Percentiles rank a stretch among this genome's conserved stretches.
Evolutionary conservation across 768 basidiomycete species (phyloP).

Genomic region (Hericium coralloides): DNA sequence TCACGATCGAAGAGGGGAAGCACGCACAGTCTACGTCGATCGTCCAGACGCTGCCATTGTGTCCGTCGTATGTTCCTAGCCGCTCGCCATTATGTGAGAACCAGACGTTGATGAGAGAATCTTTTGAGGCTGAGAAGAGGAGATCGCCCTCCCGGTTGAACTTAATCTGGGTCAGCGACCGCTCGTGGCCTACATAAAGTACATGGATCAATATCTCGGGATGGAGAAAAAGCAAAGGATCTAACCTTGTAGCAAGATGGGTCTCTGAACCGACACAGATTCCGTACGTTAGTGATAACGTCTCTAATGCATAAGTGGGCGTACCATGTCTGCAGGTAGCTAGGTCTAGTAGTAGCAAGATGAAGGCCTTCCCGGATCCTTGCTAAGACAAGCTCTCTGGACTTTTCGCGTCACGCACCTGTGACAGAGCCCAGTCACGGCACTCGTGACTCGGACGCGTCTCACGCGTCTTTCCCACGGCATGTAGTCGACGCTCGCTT

Average conservation of each 20-base stretch:
- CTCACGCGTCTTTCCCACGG: too few species aligned
- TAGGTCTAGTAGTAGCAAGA: too few species aligned
- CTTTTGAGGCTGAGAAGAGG: constrained; percentile 93
- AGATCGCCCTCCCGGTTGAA: constrained; percentile 96
- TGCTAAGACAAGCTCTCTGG: too few species aligned
- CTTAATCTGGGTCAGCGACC: constrained; percentile 94
- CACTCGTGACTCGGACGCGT: too few species aligned
- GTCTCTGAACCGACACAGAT: not conserved
- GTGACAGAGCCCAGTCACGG: too few species aligned
- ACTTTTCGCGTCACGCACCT: too few species aligned
- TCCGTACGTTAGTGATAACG: not conserved
- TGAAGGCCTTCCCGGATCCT: too few species aligned
- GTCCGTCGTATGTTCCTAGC: constrained; percentile 90
- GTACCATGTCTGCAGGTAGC: too few species aligned
- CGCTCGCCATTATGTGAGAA: constrained; percentile 96
- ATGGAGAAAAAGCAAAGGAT: not conserved
- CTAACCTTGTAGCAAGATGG: constrained; percentile 26
- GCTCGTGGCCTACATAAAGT: constrained; percentile 73
- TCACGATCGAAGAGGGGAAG: not conserved
- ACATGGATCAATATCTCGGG: not conserved
- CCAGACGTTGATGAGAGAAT: constrained; percentile 93
- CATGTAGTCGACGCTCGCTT: too few species aligned
- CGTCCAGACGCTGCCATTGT: constrained; percentile 97
- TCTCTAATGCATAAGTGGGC: too few species aligned
- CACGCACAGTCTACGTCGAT: constrained; percentile 87